These are phyloP conservation scores for Penicillium parvum DNA, from an alignment of 495 filamentous ascomycete genomes.

Conservation along the genomic window DNA sequence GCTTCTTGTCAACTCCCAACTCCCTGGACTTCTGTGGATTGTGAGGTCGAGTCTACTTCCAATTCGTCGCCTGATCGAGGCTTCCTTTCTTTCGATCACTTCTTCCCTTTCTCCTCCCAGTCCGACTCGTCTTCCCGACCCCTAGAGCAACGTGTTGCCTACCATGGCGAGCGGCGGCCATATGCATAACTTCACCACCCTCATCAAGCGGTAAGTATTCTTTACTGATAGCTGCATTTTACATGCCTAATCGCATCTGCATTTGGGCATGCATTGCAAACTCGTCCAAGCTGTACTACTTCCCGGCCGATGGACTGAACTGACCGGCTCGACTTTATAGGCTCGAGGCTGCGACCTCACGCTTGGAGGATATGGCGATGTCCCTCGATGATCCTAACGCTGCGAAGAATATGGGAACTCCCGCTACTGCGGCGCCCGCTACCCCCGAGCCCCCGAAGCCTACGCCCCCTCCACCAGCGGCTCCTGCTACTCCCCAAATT, in stretches of 20 bases:
- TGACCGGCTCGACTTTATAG: constrained; percentile 47
- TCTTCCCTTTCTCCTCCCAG: background rate
- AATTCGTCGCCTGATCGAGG: no score
- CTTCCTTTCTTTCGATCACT: background rate
- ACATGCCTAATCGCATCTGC: background rate
- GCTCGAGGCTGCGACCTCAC: constrained; percentile 94
- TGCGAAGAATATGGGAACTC: constrained; percentile 40
- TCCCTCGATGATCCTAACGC: constrained; percentile 55
- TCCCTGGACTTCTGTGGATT: constrained; percentile 3
- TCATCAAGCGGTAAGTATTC: constrained; percentile 86
- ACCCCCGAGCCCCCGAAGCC: constrained; percentile 37
- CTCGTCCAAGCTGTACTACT: background rate
- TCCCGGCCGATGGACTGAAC: constrained; percentile 2
- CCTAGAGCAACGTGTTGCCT: constrained; percentile 27
- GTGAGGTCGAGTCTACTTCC: background rate
- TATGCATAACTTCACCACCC: constrained; percentile 94
- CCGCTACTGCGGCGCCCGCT: constrained; percentile 35
- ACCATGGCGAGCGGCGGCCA: constrained; percentile 55
- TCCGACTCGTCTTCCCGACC: background rate
- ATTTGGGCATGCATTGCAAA: constrained; percentile 1
- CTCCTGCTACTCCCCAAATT: constrained; percentile 53
- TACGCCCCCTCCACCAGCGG: constrained; percentile 39
- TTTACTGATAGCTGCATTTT: background rate
- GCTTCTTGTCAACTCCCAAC: constrained; percentile 6
- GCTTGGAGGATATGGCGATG: constrained; percentile 92